Percentiles rank a stretch among this genome's conserved stretches.
Conservation (phyloP, 768 basidiomycete genomes). For the Rossbeevera mucosa region DNA sequence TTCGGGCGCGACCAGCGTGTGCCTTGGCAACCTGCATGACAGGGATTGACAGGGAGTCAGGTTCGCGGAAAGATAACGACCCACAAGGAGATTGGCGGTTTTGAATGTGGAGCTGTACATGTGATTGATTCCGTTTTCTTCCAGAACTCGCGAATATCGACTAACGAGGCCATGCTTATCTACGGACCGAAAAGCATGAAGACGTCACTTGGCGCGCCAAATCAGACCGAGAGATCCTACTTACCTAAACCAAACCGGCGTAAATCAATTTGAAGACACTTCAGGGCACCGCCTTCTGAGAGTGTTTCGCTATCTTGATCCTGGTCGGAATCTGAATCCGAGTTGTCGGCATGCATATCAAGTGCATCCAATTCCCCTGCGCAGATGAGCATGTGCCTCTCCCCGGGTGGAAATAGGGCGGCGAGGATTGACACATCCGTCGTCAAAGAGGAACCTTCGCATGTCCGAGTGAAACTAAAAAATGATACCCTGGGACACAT, state of each 20-base stretch:
- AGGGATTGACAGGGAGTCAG: neutral
- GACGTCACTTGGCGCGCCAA: conserved; percentile 1
- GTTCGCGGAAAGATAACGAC: conserved; percentile 15
- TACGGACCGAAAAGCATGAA: conserved; percentile 22
- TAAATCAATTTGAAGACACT: conserved; percentile 73
- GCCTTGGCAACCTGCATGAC: conserved; percentile 49
- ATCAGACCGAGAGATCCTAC: conserved; percentile 15
- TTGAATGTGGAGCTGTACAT: conserved; percentile 85
- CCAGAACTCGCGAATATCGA: conserved; percentile 68
- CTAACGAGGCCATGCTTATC: conserved; percentile 79
- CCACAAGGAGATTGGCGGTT: conserved; percentile 72
- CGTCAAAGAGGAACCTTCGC: conserved; percentile 73
- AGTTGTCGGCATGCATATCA: conserved; percentile 34
- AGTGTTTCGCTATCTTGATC: conserved; percentile 34
- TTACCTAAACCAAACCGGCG: conserved; percentile 65
- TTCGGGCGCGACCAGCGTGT: conserved; percentile 52
- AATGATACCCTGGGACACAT: conserved; percentile 49
- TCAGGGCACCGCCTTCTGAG: conserved; percentile 41
- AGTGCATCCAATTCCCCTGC: conserved; percentile 62
- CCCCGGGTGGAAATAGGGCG: conserved; percentile 62
- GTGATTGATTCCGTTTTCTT: conserved; percentile 71
- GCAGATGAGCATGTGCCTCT: conserved; percentile 72
- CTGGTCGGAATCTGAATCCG: conserved; percentile 36
- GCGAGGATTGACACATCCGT: conserved; percentile 66
- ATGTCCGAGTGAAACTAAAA: conserved; percentile 74